Evolutionary conservation across 371 early-diverging fungal genomes (phyloP).

Genomic region (Nematocida ausubeli): DNA sequence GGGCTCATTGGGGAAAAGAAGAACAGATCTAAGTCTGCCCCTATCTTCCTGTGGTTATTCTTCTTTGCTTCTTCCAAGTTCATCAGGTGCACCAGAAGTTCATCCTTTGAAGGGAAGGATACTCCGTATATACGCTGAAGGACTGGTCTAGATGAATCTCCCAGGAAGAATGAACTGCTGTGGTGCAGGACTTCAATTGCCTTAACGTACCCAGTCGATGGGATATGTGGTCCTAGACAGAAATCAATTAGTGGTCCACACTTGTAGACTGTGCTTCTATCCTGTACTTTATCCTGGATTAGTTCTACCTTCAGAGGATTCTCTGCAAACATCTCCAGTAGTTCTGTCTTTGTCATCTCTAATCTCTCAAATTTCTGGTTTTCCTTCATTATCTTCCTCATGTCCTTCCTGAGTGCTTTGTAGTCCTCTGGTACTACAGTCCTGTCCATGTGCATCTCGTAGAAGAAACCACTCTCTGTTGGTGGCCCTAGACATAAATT

Average conservation of each 20-base stretch:
- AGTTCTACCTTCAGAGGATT: conserved; percentile 66
- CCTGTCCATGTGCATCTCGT: conserved; percentile 78
- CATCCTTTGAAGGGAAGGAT: conserved; percentile 91
- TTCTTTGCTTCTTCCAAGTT: conserved; percentile 88
- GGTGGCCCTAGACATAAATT: conserved; percentile 95
- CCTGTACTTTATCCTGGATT: conserved; percentile 78
- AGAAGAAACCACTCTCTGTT: conserved; percentile 94
- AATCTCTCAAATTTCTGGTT: conserved; percentile 88
- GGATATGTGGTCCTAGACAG: conserved; percentile 95
- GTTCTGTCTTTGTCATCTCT: conserved; percentile 77
- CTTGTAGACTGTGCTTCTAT: conserved; percentile 77
- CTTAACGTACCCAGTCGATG: conserved; percentile 85
- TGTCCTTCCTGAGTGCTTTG: conserved; percentile 75
- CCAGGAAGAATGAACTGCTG: conserved; percentile 93
- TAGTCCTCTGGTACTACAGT: conserved; percentile 78
- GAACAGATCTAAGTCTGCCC: conserved; percentile 79
- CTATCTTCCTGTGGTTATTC: conserved; percentile 94
- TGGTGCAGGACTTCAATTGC: conserved; percentile 80
- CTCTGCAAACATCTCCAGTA: conserved; percentile 86
- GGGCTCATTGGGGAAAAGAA: conserved; percentile 91
- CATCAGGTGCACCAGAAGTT: conserved; percentile 83
- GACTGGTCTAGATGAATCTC: conserved; percentile 87
- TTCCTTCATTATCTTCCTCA: conserved; percentile 80
- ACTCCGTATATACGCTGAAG: conserved; percentile 96
- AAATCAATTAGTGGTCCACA: conserved; percentile 78